Base-by-base conservation (phyloP, 179 eudicot species). In the Silene vulgaris region DNA sequence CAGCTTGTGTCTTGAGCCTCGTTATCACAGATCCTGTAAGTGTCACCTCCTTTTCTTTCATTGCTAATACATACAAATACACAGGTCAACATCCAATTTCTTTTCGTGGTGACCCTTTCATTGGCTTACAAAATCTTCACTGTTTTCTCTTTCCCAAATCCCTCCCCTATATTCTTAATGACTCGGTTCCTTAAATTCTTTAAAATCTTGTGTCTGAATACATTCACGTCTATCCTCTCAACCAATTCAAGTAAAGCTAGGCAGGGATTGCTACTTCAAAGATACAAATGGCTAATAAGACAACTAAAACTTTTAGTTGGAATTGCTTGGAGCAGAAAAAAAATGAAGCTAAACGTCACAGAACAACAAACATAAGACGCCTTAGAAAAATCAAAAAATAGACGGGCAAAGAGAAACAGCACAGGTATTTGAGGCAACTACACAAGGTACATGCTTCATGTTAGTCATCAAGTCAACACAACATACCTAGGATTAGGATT, bases 401-500 rank as follows among this genome's bases (percentile, higher is more conserved):
- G 35, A 40, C 14, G 40, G 14, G 26, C 8, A 68, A 68, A 37
- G 52, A 68, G 52, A 37, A 37, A 35, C 3, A 37, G 8, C 16
- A 40, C 16, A n/a, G 5, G 50, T 66, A 66, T 29, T 29, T 17
- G 14, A 23, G 14, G 8, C 21, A 14, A 68, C 19, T 13, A 56
- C 3, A 28, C 54, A 70, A 20, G 21, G 17, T 11, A 19, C 68
- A 35, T 54, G 37, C 48, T 66, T 21, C 9, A 7, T 9, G 74
- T 63, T 29, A 74, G 17, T 68, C 32, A 30, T 48, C 62, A 29
- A 70, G 69, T 19, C 16, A 61, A 50, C 67, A 35, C 13, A 32
- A 61, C 29, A 64, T 85, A 92, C 97, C 97, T 88, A 21, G 98
- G 97, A 82, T 93, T 93, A 65, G 97, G 98, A 82, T 93, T 93